Evolutionary conservation across 2,329 filamentous ascomycete genomes (phyloP).

Genomic region (Amylocarpus encephaloides): DNA sequence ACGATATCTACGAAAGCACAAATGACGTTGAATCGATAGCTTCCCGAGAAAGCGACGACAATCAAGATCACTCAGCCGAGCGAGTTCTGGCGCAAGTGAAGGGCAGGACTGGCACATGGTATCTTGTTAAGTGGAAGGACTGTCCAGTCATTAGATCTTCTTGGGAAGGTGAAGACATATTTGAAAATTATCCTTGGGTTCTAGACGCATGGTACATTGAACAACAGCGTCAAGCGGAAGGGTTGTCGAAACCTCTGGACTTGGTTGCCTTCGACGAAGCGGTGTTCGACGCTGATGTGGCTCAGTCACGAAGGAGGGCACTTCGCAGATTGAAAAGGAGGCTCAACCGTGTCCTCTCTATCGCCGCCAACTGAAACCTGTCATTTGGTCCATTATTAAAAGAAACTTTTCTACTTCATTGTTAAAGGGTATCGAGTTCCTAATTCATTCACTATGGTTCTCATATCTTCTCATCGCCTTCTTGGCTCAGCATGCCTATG

Average conservation of each 20-base stretch:
- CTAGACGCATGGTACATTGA: constrained; percentile 27
- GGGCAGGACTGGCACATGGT: constrained; percentile 25
- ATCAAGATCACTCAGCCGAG: constrained; percentile 27
- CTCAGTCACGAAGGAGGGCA: constrained; percentile 23
- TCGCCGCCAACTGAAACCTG: constrained; percentile 20
- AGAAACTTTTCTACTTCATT: not conserved
- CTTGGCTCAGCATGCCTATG: constrained; percentile 22
- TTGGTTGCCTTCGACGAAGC: constrained; percentile 25
- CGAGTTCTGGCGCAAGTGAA: constrained; percentile 27
- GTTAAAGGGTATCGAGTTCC: not conserved
- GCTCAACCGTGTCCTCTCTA: constrained; percentile 26
- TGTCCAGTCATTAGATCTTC: constrained; percentile 29
- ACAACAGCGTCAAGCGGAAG: constrained; percentile 25
- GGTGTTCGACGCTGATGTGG: constrained; percentile 21
- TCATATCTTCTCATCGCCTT: constrained; percentile 11
- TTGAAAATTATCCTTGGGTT: constrained; percentile 21
- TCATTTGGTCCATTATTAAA: constrained; percentile 5
- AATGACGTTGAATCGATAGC: constrained; percentile 28
- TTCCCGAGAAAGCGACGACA: constrained; percentile 30
- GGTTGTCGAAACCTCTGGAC: constrained; percentile 28
- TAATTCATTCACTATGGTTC: constrained; percentile 20
- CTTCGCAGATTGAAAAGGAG: constrained; percentile 27
- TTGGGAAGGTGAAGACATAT: constrained; percentile 27
- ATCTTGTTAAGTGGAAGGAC: constrained; percentile 32
- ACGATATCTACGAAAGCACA: constrained; percentile 21